phyloP scores from a whole-genome alignment of 2,329 filamentous ascomycete species.

The Neoscytalidium dimidiatum region DNA sequence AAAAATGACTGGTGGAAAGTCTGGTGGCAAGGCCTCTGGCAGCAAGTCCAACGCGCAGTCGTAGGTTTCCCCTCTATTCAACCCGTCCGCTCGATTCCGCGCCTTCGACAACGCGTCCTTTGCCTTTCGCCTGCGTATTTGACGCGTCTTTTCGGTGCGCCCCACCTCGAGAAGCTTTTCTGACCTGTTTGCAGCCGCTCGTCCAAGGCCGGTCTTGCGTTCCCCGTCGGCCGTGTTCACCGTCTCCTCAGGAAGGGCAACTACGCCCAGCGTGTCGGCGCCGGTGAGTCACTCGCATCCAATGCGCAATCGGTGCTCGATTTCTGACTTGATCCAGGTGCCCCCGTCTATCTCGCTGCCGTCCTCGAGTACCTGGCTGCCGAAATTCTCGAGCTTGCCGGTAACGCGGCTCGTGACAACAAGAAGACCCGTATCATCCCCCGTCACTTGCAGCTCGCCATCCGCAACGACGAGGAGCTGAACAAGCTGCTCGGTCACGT shows the following conservation, averaged over 20 bases:
- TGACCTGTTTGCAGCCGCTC: constrained; percentile 72
- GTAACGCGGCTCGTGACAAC: constrained; percentile 98
- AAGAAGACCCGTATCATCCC: constrained; percentile 99
- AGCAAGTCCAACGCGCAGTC: constrained; percentile 96
- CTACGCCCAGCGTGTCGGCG: constrained; percentile 99
- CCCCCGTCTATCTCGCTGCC: constrained; percentile 93
- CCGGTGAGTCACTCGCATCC: constrained; percentile 57
- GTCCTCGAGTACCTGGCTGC: constrained; percentile 98
- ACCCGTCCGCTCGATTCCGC: constrained; percentile 2
- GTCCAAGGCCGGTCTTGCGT: constrained; percentile 98
- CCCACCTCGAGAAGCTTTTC: constrained; percentile 30
- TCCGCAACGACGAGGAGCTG: constrained; percentile 99
- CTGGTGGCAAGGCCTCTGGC: constrained; percentile 98
- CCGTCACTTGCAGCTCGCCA: constrained; percentile 97
- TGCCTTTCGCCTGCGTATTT: constrained; percentile 1
- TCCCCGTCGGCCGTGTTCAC: constrained; percentile 98
- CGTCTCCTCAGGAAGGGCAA: constrained; percentile 98
- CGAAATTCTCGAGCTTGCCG: constrained; percentile 97
- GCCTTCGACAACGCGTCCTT: constrained; percentile 44
- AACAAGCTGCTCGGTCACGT: constrained; percentile 97
- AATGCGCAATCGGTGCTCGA: not conserved
- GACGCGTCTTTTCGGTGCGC: constrained; percentile 29
- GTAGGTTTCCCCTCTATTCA: constrained; percentile 62
- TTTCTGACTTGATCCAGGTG: constrained; percentile 52
- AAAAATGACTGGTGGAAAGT: constrained; percentile 99